A percentile compares a stretch with the other conserved stretches of the same genome.
Conservation (phyloP, 352 stramenopile genomes). For the Phytophthora boehmeriae region DNA sequence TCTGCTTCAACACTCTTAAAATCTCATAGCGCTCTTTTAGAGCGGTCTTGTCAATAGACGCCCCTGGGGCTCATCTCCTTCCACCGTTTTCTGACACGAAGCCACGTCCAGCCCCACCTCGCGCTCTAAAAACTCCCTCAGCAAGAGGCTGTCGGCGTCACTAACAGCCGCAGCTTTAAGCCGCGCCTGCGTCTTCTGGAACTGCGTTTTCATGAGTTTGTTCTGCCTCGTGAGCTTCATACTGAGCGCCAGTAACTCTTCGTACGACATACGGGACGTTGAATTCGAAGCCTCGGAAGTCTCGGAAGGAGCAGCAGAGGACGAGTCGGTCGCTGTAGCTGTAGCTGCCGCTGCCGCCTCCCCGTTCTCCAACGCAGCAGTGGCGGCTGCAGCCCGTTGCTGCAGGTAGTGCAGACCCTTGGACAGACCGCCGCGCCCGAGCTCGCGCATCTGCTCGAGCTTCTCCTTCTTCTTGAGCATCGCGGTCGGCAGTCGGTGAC, state of each 20-base stretch:
- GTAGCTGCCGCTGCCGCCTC: slow-evolving; percentile 10
- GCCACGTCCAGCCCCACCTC: slow-evolving; percentile 75
- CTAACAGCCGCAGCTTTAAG: slow-evolving; percentile 39
- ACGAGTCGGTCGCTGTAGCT: slow-evolving; percentile 2
- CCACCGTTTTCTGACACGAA: slow-evolving; percentile 41
- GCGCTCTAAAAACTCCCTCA: slow-evolving; percentile 62
- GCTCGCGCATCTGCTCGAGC: slow-evolving; percentile 89
- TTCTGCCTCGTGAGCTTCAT: slow-evolving; percentile 91
- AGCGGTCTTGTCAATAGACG: slow-evolving; percentile 49
- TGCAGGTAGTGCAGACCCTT: slow-evolving; percentile 81
- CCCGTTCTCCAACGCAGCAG: slow-evolving; percentile 23
- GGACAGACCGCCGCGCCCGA: slow-evolving; percentile 70
- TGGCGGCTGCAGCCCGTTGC: slow-evolving; percentile 37
- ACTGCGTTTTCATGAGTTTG: slow-evolving; percentile 86
- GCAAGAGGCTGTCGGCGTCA: slow-evolving; percentile 53
- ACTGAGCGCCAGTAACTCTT: slow-evolving; percentile 81
- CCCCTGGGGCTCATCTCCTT: slow-evolving; percentile 8
- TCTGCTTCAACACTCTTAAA: slow-evolving; percentile 45
- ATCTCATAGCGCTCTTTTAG: slow-evolving; percentile 61
- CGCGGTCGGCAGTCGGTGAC: background rate
- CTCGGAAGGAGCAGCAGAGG: background rate
- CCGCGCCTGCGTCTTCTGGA: slow-evolving; percentile 75
- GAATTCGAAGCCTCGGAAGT: slow-evolving; percentile 14
- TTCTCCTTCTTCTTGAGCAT: slow-evolving; percentile 90
- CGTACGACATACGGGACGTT: slow-evolving; percentile 62